A percentile compares a stretch with the other conserved stretches of the same genome.
These are phyloP conservation scores for Sapria himalayana DNA, from an alignment of 345 rosid species.

Conservation along the genomic window DNA sequence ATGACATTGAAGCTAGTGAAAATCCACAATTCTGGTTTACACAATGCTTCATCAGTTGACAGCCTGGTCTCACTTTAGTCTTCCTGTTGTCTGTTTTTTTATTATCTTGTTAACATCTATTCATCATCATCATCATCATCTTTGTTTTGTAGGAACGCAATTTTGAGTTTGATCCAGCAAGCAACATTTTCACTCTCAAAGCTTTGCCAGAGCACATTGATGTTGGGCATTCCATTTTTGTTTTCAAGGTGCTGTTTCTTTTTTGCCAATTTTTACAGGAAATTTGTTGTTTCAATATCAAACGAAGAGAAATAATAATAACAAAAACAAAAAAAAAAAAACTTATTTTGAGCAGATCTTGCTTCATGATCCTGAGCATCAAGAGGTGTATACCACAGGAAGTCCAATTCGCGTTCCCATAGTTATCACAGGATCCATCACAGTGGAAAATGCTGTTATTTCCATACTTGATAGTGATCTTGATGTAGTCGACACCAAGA, in stretches of 20 bases:
- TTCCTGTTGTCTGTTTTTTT: neutral
- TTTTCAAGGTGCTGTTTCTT: conserved; percentile 49
- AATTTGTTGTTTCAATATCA: no score
- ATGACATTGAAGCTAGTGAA: conserved; percentile 48
- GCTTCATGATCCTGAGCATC: conserved; percentile 41
- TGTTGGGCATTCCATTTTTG: conserved; percentile 66
- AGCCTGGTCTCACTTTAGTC: conserved; percentile 30
- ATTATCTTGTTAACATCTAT: conserved; percentile 5
- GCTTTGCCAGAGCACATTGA: conserved; percentile 34
- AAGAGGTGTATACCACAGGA: conserved; percentile 37
- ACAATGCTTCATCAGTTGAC: conserved; percentile 36
- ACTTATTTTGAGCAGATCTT: conserved; percentile 29
- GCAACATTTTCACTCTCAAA: conserved; percentile 27
- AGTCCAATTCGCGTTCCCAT: conserved; percentile 38
- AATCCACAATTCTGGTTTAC: conserved; percentile 26
- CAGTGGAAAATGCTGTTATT: conserved; percentile 50
- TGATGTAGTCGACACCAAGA: conserved; percentile 54
- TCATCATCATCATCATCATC: neutral
- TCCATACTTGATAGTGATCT: conserved; percentile 70
- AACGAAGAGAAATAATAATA: no score
- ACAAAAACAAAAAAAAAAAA: no score
- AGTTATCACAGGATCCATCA: conserved; percentile 38
- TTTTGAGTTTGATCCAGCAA: conserved; percentile 45
- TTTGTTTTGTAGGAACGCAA: conserved; percentile 44
- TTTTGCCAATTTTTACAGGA: no score